Evolutionary conservation across 1,139 yeast species (phyloP), one percentile per base, ranked within the genome.

Genomic region (Pichia sp.): DNA sequence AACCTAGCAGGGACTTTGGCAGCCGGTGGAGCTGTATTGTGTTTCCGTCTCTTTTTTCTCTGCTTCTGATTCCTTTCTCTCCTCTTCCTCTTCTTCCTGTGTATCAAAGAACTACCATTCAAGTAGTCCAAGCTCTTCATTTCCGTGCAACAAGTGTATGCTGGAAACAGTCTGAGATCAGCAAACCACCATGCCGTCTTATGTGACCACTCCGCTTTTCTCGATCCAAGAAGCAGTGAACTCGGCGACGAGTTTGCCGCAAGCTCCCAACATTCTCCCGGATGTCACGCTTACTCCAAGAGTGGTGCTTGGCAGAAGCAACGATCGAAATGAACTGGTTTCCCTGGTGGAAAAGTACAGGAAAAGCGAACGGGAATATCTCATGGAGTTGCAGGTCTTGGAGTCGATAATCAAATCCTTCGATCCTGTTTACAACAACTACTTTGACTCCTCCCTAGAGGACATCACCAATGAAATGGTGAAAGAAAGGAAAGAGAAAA

Each of bases 391-490:
- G 29, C 55, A 58, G 34, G 53, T 61, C 2, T 52, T 67, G 7
- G 45, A 58, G 16, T 45, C 60, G 1, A 46, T 66, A 4, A 44
- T 62, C 12, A 57, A 62, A 49, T 47, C 55, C 40, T 67, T 67
- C 48, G 67, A 67, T 48, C 61, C 63, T 3, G 60, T 63, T 30
- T 66, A 60, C 54, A 60, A 67, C 51, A 61, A 60, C 53, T 66
- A 66, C 51, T 67, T 60, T 49, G 70, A 67, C 53, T 62, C 52
- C 8, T 62, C 64, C 2, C 49, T 55, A 24, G 63, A 63, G 29
- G 69, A 67, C 45, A 58, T 62, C 6, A 57, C 63, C 2, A 58
- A 60, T 24, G 62, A 61, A 43, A 56, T 63, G 54, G 58, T 63
- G 1, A 53, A 50, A 17, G n/a, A 31, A 12, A 59, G 70, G 46